Base-by-base conservation (phyloP, 169 alveolate species). In the Babesia gibsoni region DNA sequence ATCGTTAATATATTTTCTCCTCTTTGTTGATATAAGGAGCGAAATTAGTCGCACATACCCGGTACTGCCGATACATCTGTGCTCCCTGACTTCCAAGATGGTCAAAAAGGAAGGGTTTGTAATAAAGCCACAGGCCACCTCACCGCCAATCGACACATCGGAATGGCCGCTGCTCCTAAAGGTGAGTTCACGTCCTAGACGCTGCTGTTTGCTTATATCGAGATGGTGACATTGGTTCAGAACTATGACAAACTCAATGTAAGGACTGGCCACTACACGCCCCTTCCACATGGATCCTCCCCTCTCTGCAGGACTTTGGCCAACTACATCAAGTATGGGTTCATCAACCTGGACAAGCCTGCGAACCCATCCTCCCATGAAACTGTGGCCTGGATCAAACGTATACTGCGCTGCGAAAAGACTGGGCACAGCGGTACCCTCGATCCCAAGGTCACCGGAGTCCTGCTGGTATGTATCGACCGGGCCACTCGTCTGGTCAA, bases 341-440 rank as follows among this genome's bases (percentile, higher is more conserved):
- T 96, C 50, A 96, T 97, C 42, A 97, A 97, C 82, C 92, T 98
- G 69, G 99, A 98, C 90, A 97, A 98, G 91, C 99, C 99, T 41
- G 95, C 99, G 42, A 98, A 98, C 89, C 99, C 99, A 27, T 96
- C 99, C 20, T 96, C 99, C 43, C 99, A 98, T 87, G 99, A 98
- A 90, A 97, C 96, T 29, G 99, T 98, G n/a, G 98, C 99, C 16
- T 98, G 99, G 99, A 93, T 98, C 41, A 98, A 97, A 87, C 94
- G 96, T 70, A 97, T 98, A 53, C 90, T 97, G 83, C 93, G 97
- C 70, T 97, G 98, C 63, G 99, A 98, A 81, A 98, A 98, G 92
- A 98, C 99, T 23, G 99, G 99, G 22, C 99, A 98, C 89, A 89
- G 97, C 72, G 99, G 99, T 43, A 97, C 99, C n/a, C 91, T 98